Conservation (phyloP, 2,329 filamentous ascomycete genomes). For the Camillea tinctor region DNA sequence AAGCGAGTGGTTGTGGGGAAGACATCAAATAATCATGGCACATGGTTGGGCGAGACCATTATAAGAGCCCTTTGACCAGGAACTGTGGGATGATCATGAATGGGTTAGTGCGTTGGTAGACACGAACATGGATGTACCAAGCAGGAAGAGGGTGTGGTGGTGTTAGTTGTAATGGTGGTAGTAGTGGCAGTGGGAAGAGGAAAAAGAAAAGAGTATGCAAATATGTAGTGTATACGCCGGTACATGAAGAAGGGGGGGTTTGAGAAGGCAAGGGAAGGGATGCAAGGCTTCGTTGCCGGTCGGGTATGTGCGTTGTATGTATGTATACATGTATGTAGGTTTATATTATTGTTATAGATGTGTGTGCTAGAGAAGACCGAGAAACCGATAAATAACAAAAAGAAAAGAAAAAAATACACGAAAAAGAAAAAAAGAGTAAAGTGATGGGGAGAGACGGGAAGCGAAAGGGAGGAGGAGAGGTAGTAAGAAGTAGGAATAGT, state of each 20-base stretch:
- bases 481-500: not conserved
- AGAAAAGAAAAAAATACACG: too few relatives aligned
- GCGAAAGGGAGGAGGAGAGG: not conserved
- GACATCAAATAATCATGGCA: conserved; percentile 18
- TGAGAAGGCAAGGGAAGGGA: too few relatives aligned
- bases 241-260: too few relatives aligned
- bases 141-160: too few relatives aligned
- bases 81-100: conserved; percentile 8
- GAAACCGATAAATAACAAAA: too few relatives aligned
- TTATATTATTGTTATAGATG: too few relatives aligned
- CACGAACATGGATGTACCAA: too few relatives aligned
- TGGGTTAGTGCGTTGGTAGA: not conserved
- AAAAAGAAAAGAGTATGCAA: not conserved
- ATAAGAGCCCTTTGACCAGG: conserved; percentile 15
- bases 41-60: conserved; percentile 17
- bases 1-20: conserved; percentile 21
- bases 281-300: conserved; percentile 2
- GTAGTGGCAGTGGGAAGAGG: too few relatives aligned
- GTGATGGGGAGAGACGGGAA: too few relatives aligned
- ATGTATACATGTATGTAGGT: not conserved
- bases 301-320: not conserved
- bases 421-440: too few relatives aligned
- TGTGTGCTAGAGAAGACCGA: too few relatives aligned
- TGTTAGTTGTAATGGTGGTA: too few relatives aligned
- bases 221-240: not conserved